Conservation (phyloP, 192 early-diverging fungal genomes). For the Coemansia sp. region DNA sequence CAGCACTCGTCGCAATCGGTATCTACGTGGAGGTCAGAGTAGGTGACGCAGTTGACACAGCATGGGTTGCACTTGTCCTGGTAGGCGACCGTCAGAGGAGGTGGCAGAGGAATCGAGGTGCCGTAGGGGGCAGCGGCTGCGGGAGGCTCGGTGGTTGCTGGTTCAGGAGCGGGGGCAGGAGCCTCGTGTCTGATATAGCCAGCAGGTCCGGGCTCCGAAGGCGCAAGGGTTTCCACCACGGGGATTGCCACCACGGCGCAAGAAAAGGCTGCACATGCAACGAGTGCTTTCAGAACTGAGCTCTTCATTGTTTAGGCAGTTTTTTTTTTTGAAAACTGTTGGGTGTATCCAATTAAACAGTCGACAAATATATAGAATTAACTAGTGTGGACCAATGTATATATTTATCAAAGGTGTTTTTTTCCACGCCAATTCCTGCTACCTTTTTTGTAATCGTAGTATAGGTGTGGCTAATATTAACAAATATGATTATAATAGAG, state of each 20-base stretch:
- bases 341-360: too few relatives aligned
- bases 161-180: not conserved
- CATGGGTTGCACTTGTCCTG: slow-evolving; percentile 48
- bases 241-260: slow-evolving; percentile 9
- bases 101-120: slow-evolving; percentile 31
- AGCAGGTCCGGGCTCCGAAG: slow-evolving; percentile 10
- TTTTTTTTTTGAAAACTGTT: too few relatives aligned
- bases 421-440: too few relatives aligned
- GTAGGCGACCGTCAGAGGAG: slow-evolving; percentile 45
- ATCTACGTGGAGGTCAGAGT: slow-evolving; percentile 44
- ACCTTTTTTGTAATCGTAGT: too few relatives aligned
- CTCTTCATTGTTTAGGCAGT: too few relatives aligned
- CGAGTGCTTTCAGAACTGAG: slow-evolving; percentile 15
- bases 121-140: slow-evolving; percentile 11
- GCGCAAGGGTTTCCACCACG: slow-evolving; percentile 8
- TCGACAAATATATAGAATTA: too few relatives aligned
- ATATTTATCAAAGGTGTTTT: too few relatives aligned
- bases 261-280: slow-evolving; percentile 14
- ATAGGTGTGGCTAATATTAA: too few relatives aligned
- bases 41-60: slow-evolving; percentile 47
- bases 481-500: too few relatives aligned
- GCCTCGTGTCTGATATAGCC: slow-evolving; percentile 7
- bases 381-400: too few relatives aligned
- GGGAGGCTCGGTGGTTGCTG: too few relatives aligned
- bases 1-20: slow-evolving; percentile 47